A percentile compares a stretch with the other conserved stretches of the same genome.
These are phyloP conservation scores for Albatrellus ellisii DNA, from an alignment of 768 basidiomycete species.

Conservation along the genomic window DNA sequence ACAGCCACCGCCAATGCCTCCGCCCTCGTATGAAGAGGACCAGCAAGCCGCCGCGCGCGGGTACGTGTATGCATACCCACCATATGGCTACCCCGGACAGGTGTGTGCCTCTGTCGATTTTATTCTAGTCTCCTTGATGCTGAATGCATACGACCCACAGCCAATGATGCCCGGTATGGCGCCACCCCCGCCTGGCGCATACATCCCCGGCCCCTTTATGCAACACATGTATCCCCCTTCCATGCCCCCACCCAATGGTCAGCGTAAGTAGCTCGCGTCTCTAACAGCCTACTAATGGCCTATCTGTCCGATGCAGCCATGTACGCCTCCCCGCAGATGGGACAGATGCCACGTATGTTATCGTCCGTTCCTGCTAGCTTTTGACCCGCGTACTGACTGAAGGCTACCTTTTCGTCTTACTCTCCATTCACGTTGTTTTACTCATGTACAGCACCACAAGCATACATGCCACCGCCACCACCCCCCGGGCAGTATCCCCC, in stretches of 20 bases:
- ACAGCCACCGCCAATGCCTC: slow-evolving; percentile 56
- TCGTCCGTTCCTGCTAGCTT: neutral
- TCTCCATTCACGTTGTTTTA: too few relatives aligned
- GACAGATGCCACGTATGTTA: slow-evolving; percentile 75
- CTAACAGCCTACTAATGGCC: neutral
- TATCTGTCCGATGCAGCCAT: slow-evolving; percentile 36
- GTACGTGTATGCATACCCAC: slow-evolving; percentile 64
- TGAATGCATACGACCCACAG: slow-evolving; percentile 21
- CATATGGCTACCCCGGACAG: slow-evolving; percentile 66
- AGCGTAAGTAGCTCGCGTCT: slow-evolving; percentile 13
- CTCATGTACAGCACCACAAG: slow-evolving; percentile 53
- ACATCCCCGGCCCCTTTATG: slow-evolving; percentile 74
- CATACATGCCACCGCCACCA: slow-evolving; percentile 66
- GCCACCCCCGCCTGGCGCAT: slow-evolving; percentile 67
- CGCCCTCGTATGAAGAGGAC: slow-evolving; percentile 74
- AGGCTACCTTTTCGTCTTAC: too few relatives aligned
- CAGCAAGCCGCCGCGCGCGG: slow-evolving; percentile 37
- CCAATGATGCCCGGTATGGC: slow-evolving; percentile 82
- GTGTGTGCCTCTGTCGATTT: slow-evolving; percentile 25
- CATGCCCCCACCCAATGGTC: slow-evolving; percentile 67
- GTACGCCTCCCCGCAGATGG: slow-evolving; percentile 74
- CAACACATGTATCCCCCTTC: slow-evolving; percentile 75
- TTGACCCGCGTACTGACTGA: too few relatives aligned
- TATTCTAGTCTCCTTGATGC: neutral
- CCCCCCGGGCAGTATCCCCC: slow-evolving; percentile 68